Evolutionary conservation across 2,329 filamentous ascomycete species (phyloP).

Genomic region (Biscogniauxia sp.): DNA sequence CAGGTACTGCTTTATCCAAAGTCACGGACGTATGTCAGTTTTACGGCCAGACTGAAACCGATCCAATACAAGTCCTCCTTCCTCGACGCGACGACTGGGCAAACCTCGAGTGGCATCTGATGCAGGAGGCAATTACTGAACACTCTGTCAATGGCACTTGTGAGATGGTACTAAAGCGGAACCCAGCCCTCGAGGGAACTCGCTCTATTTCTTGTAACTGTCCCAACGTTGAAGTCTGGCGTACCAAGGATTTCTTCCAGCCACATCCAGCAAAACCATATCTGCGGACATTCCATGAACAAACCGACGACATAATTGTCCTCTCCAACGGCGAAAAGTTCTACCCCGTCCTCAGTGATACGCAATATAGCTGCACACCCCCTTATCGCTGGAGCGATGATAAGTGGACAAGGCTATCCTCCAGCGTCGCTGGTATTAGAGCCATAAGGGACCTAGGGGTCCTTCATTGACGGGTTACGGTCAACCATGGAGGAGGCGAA

Average conservation of each 20-base stretch:
- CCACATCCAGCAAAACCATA: conserved; percentile 4
- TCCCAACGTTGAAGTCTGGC: conserved; percentile 19
- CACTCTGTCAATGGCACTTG: conserved; percentile 16
- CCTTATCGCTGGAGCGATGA: conserved; percentile 6
- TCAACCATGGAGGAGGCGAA: conserved; percentile 10
- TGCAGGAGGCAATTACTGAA: conserved; percentile 18
- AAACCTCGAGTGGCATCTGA: conserved; percentile 21
- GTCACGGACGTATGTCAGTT: conserved; percentile 24
- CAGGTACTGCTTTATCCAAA: conserved; percentile 17
- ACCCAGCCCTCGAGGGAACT: conserved; percentile 12
- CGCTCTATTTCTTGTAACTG: conserved; percentile 15
- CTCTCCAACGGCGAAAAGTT: conserved; percentile 13
- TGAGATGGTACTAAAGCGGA: conserved; percentile 18
- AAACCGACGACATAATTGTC: conserved; percentile 10
- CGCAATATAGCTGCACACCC: conserved; percentile 4
- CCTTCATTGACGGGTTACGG: conserved; percentile 7
- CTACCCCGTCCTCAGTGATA: conserved; percentile 8
- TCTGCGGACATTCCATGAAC: conserved; percentile 10
- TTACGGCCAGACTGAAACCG: conserved; percentile 22
- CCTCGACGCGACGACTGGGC: conserved; percentile 20
- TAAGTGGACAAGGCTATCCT: conserved; percentile 10
- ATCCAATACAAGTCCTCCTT: conserved; percentile 14
- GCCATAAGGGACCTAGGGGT: not conserved
- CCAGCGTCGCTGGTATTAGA: conserved; percentile 10
- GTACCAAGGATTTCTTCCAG: conserved; percentile 46